phyloP scores from a whole-genome alignment of 129 eudicot genomes.

The Flaveria bidentis region DNA sequence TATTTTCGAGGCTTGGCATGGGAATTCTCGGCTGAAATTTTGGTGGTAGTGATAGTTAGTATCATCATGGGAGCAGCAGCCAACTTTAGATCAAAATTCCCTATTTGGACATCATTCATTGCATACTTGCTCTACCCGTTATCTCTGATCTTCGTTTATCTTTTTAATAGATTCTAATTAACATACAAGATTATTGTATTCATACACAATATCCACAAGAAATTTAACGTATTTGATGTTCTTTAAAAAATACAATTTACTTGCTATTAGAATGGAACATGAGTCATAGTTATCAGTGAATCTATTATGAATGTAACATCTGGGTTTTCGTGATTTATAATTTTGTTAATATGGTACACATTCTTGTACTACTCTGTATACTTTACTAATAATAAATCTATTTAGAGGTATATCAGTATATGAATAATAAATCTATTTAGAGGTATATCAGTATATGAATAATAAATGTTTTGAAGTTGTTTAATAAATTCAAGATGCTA shows the following conservation, averaged over 20 bases:
- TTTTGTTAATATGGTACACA: neutral
- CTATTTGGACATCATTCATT: constrained; percentile 62
- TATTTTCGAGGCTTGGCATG: constrained; percentile 64
- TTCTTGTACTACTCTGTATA: neutral
- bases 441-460: neutral
- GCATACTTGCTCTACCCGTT: constrained; percentile 72
- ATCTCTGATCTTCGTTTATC: constrained; percentile 65
- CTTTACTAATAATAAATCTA: neutral
- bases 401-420: neutral
- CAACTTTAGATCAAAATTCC: constrained; percentile 59
- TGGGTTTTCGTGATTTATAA: neutral
- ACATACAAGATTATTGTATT: neutral
- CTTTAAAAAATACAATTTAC: neutral
- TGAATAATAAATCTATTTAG: neutral
- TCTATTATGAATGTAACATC: neutral
- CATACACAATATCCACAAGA: neutral
- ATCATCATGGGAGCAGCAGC: constrained; percentile 54
- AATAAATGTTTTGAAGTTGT: neutral
- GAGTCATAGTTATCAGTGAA: neutral
- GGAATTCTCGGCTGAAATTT: constrained; percentile 66
- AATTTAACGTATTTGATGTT: neutral
- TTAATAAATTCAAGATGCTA: neutral
- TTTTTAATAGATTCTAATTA: constrained; percentile 29
- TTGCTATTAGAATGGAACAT: constrained; percentile 9
- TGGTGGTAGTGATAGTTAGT: constrained; percentile 54